phyloP scores from a whole-genome alignment of 257 asterid genomes.

The Scutellaria galericulata region DNA sequence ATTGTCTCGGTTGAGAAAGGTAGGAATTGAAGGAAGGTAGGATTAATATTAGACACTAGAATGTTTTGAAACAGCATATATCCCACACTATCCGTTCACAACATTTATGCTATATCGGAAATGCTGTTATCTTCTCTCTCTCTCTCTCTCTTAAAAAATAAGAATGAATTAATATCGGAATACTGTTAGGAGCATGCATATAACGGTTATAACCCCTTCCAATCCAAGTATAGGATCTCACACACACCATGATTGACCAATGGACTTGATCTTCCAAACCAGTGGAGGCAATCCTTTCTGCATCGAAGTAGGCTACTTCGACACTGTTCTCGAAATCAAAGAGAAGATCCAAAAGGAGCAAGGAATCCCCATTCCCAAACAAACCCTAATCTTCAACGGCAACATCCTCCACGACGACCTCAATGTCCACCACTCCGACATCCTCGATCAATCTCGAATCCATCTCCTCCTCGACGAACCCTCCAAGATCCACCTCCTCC shows the following conservation, averaged over 20 bases:
- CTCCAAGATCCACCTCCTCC: conserved; percentile 43
- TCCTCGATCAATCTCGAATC: conserved; percentile 61
- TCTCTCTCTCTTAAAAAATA: no score
- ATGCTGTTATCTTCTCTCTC: neutral
- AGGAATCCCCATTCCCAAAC: conserved; percentile 58
- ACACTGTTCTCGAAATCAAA: conserved; percentile 67
- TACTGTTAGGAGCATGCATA: no score
- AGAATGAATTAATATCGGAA: no score
- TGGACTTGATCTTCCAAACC: conserved; percentile 66
- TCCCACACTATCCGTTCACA: no score
- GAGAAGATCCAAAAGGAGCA: conserved; percentile 54
- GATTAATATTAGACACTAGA: no score
- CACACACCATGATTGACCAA: conserved; percentile 5
- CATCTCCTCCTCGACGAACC: conserved; percentile 27
- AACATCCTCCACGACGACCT: conserved; percentile 55
- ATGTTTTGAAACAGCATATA: no score
- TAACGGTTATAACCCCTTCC: no score
- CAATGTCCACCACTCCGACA: conserved; percentile 54
- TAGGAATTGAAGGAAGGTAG: no score
- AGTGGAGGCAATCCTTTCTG: conserved; percentile 48
- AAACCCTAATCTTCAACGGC: conserved; percentile 63
- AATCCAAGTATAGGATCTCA: no score
- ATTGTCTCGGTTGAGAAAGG: no score
- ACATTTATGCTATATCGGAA: no score
- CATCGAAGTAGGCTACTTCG: conserved; percentile 72